Base-by-base conservation (phyloP, 2,329 filamentous ascomycete genomes). In the Diaporthe citri region DNA sequence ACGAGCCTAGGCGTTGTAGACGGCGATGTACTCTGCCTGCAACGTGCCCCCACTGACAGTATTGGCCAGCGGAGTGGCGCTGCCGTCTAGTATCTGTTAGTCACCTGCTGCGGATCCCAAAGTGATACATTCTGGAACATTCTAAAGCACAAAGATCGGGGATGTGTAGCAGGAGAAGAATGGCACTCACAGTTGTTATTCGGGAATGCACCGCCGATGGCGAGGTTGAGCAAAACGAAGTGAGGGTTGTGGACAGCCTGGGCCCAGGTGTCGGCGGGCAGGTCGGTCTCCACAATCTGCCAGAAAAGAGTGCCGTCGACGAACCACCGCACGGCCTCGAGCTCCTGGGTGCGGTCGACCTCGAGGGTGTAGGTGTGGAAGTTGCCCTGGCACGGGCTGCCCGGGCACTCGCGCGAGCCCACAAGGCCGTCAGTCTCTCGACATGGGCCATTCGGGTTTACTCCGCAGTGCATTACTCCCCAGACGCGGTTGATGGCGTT, bases 401-500 rank as follows among this genome's bases (percentile, higher is more conserved):
- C 64, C 2, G 64, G 64, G 31, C 64, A 67, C 64, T 67, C 64
- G 13, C 64, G 64, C 13, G 64, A 67, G 31, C 46, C 64, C 64
- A 67, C 64, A 4, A 67, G 64, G 13, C 64, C 64, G 15, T 67
- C 64, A 5, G 64, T 67, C 64, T 67, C 64, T 7, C 31, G 31
- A 83, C 88, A 90, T 46, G 85, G 82, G 1, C 88, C 87, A 12
- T 86, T 87, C 3, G 83, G 83, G 6, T 79, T 76, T 13, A 75
- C 75, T 28, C 87, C 87, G 79, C 88, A 90, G 82, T 90, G 89
- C 20, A 87, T 80, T 13, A 86, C 87, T 17, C 85, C 87, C 55
- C 86, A 84, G 17, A 82, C 87, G 2, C 79, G 82, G 4, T 81
- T 79, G 48, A 83, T 74, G 1, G 88, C 89, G 78, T 89, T 86